Evolutionary conservation across 768 basidiomycete species (phyloP), one percentile per base, ranked within the genome.

Genomic region (Termitomyces bulborhizus): DNA sequence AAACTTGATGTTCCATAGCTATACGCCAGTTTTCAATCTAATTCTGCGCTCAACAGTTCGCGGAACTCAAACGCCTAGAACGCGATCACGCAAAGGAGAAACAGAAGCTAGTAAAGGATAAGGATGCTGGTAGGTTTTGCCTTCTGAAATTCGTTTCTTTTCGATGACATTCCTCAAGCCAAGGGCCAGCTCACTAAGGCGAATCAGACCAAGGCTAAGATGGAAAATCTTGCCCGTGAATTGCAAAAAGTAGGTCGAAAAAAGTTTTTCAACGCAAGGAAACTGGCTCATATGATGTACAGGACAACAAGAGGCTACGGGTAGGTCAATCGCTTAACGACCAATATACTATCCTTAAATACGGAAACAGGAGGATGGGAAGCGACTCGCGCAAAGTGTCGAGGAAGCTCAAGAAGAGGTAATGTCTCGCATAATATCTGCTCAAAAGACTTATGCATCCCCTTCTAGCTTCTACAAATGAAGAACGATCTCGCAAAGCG

Each of bases 21-120:
- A 55, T 56, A 32, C 59, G 18, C 37, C 15, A 37, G n/a, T 39
- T 50, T 53, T 49, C 39, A 39, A 54, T 48, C 55, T 60, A 56
- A 63, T 55, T 59, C 54, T 54, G 55, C 57, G 51, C 65, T 61
- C 46, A 64, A 24, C 63, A 94, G 91, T 94, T 93, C 69, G 89
- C 90, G 63, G 91, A 93, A 69, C 74, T 91, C 68, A 93, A 93
- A 68, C 80, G 89, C 50, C 70, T 90, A 65, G 92, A 94, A 70
- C 81, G 92, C 60, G 91, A 93, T 66, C 88, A 93, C 64, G 85
- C 90, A 40, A 93, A 90, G 72, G 92, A 93, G 76, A 93, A 90
- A 69, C 91, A 93, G 74, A 93, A 93, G 65, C 76, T 93, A 31
- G 76, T 82, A 47, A 93, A 93, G 73, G 92, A 94, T 76, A 93